Evolutionary conservation across 2,329 filamentous ascomycete genomes (phyloP).

Genomic region (Xylaria sp.): DNA sequence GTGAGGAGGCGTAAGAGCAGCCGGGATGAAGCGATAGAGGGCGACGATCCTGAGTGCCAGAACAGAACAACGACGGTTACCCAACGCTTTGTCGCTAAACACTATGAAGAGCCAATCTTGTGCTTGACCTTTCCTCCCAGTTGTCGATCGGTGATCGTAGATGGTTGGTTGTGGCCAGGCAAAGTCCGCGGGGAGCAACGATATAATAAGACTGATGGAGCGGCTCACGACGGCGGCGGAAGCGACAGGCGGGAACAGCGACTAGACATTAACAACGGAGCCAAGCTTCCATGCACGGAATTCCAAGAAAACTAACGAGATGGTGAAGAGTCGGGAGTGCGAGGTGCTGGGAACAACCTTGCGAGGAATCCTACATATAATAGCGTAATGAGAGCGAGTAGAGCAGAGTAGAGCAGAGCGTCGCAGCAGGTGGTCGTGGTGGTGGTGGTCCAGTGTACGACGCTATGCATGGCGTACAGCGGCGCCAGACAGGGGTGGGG

Average conservation of each 20-base stretch:
- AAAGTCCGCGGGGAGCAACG: background rate
- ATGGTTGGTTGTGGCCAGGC: too few species aligned
- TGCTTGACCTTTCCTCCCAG: too few species aligned
- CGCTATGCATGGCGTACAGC: background rate
- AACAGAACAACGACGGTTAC: background rate
- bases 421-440: background rate
- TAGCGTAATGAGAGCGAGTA: background rate
- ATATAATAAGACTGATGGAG: background rate
- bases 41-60: background rate
- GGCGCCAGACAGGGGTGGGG: conserved; percentile 4
- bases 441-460: background rate
- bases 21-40: background rate
- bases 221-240: background rate
- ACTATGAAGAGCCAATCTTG: background rate
- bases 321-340: conserved; percentile 15
- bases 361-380: conserved; percentile 30
- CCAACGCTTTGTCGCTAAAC: background rate
- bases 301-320: conserved; percentile 11
- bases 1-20: background rate
- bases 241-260: background rate
- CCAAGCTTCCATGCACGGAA: conserved; percentile 6
- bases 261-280: background rate
- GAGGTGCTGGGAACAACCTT: conserved; percentile 12
- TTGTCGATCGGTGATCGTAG: too few species aligned
- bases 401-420: background rate